These are phyloP conservation scores for Exophiala lecanii-corni DNA, from an alignment of 2,329 filamentous ascomycete species.

Conservation along the genomic window DNA sequence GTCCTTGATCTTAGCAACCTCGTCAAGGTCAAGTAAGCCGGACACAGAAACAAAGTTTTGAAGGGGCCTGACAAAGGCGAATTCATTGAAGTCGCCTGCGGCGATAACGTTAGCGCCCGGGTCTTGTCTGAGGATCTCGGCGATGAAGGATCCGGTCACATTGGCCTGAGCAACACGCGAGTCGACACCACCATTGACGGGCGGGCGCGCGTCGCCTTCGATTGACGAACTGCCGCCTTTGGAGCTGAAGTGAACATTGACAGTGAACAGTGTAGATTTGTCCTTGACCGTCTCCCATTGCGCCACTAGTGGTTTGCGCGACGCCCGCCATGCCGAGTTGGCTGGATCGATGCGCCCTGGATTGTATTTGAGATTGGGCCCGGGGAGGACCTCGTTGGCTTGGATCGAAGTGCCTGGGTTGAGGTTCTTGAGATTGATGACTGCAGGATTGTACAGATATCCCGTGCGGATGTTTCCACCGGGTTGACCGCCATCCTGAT, in stretches of 20 bases:
- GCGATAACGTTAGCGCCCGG: constrained; percentile 54
- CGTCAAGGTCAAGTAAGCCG: constrained; percentile 59
- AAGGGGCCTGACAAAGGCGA: constrained; percentile 58
- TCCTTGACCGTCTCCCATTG: constrained; percentile 54
- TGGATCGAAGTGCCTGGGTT: constrained; percentile 53
- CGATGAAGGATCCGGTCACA: constrained; percentile 56
- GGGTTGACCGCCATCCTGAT: constrained; percentile 60
- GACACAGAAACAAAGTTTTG: constrained; percentile 50
- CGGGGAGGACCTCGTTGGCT: constrained; percentile 54
- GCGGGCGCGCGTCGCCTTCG: constrained; percentile 62
- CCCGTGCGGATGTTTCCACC: constrained; percentile 69
- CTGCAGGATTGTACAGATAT: constrained; percentile 62
- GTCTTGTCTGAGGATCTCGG: constrained; percentile 54
- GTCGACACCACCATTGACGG: constrained; percentile 60
- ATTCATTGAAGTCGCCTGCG: constrained; percentile 71
- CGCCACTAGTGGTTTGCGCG: constrained; percentile 64
- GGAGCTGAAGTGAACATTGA: constrained; percentile 65
- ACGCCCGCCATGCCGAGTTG: constrained; percentile 56
- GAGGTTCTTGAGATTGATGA: constrained; percentile 56
- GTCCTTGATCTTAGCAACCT: constrained; percentile 47
- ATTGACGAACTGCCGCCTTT: constrained; percentile 63
- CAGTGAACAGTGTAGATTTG: constrained; percentile 61
- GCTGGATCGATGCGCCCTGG: constrained; percentile 63
- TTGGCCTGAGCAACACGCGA: constrained; percentile 54
- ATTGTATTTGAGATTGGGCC: constrained; percentile 60